Base-by-base conservation (phyloP, 192 early-diverging fungal genomes). In the Chytriomyces hyalinus region DNA sequence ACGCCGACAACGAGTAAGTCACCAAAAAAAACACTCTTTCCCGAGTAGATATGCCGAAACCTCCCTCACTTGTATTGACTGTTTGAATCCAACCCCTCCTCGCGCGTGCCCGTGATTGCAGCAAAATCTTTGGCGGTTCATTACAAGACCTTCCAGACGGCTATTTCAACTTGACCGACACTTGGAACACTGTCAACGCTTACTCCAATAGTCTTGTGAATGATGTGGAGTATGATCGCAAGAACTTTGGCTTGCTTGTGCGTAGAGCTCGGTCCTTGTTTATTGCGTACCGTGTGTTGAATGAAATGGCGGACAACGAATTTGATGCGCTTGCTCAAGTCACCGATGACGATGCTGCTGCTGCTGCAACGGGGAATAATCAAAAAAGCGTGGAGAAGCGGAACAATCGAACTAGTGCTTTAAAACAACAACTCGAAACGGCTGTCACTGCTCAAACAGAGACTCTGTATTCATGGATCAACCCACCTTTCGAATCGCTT, bases 111-210 rank as follows among this genome's bases (percentile, higher is more conserved):
- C 26, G 22, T 24, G 20, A 15, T 60, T 47, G 11, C 36, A 36
- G 36, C 36, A 50, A 26, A 6, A 47, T 77, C 15, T 77, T 77
- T 61, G 76, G 76, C 6, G 76, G 76, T 4, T 69, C 67, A 6
- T 60, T 77, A 6, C 53, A 60, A 36, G 36, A 36, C 51, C 43
- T 24, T n/a, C 24, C 61, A 22, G 20, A 48, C 2, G 44, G 7
- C 8, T n/a, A n/a, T 44, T 70, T 68, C 67, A 48, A 77, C 61
- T 17, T 61, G 6, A 6, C 17, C 2, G 8, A 11, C 9, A 45
- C 44, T 26, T 77, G 76, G 76, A 68, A 61, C 15, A 46, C 43
- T 22, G 59, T 77, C 36, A 66, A 69, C 53, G 6, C 36, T 0
- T 77, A 77, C 43, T 17, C 60, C 6, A 10, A 43, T 8, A 11